These are phyloP conservation scores for Curvularia eragrostidis DNA, from an alignment of 2,329 filamentous ascomycete species.

Conservation along the genomic window DNA sequence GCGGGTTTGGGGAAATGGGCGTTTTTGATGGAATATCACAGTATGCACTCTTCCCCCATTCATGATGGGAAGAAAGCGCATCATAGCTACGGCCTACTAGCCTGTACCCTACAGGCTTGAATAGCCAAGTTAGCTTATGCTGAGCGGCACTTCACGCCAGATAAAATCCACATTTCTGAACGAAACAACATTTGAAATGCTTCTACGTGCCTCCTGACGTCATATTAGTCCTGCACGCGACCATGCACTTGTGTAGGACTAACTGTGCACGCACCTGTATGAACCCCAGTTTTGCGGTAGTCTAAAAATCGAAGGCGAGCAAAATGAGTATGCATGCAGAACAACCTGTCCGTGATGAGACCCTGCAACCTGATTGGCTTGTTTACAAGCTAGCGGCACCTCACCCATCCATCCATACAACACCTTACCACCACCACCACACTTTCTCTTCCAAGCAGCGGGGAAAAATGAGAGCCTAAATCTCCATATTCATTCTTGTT, in stretches of 20 bases:
- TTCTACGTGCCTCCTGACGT: not conserved
- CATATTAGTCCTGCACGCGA: not conserved
- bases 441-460: not conserved
- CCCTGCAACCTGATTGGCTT: constrained; percentile 14
- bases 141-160: constrained; percentile 11
- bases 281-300: not conserved
- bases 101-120: constrained; percentile 6
- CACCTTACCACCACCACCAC: too few relatives aligned
- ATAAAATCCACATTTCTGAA: constrained; percentile 19
- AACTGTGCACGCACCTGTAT: not conserved
- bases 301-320: not conserved
- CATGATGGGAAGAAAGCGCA: constrained; percentile 6
- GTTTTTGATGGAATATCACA: constrained; percentile 36
- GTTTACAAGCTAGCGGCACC: constrained; percentile 13
- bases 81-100: constrained; percentile 3
- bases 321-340: not conserved
- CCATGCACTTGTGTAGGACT: not conserved
- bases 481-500: not conserved
- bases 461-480: constrained; percentile 11
- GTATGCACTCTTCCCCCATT: constrained; percentile 16
- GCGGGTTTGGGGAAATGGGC: constrained; percentile 34
- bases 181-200: not conserved
- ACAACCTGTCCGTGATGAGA: constrained; percentile 4
- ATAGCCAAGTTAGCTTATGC: constrained; percentile 2
- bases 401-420: too few relatives aligned